These are phyloP conservation scores for Rhododendron griersonianum DNA, from an alignment of 148 eudicot genomes.

Conservation along the genomic window DNA sequence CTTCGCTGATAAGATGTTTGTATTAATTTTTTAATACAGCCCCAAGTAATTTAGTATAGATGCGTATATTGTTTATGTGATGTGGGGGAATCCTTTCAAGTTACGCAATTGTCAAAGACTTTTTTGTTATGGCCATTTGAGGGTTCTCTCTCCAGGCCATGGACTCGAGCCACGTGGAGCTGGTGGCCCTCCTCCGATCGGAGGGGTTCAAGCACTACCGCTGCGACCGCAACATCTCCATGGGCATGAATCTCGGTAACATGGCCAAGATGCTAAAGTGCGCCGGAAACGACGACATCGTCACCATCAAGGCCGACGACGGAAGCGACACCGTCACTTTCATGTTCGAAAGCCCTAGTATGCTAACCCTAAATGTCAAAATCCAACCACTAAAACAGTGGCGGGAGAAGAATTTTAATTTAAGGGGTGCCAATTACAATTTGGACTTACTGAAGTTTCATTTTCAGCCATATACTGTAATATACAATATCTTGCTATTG, in stretches of 20 bases:
- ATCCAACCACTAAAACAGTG: background rate
- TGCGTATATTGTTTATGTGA: background rate
- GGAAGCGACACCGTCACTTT: constrained; percentile 60
- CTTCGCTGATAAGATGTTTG: background rate
- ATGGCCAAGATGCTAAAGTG: constrained; percentile 59
- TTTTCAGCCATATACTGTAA: no score
- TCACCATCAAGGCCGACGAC: constrained; percentile 61
- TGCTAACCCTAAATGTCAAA: background rate
- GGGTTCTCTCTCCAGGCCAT: constrained; percentile 70
- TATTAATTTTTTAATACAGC: background rate
- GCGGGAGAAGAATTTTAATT: background rate
- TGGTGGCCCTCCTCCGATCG: constrained; percentile 53
- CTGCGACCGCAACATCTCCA: constrained; percentile 51
- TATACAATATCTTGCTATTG: no score
- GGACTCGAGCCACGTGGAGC: constrained; percentile 76
- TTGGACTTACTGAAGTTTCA: background rate
- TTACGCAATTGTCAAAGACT: background rate
- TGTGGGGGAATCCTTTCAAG: background rate
- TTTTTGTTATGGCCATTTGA: background rate
- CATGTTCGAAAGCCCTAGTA: constrained; percentile 74
- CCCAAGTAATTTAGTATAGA: background rate
- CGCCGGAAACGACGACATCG: constrained; percentile 54
- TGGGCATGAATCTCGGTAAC: constrained; percentile 58
- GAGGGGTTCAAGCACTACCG: constrained; percentile 74
- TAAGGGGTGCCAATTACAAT: background rate